Evolutionary conservation across 768 basidiomycete genomes (phyloP), one percentile per base, ranked within the genome.

Genomic region (Boletus speciosus): DNA sequence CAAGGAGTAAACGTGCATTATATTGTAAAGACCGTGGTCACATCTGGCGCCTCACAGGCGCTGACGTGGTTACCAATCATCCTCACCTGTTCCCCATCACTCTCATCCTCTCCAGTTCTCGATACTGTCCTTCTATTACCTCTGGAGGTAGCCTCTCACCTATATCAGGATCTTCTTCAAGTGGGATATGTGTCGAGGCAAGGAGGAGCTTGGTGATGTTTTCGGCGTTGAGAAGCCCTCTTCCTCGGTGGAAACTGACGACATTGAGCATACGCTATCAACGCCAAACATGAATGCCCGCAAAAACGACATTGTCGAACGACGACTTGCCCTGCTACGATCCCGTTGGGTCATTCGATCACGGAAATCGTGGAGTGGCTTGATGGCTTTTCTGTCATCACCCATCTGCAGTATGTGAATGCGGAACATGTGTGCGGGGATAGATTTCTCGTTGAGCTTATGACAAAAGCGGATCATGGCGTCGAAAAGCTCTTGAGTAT

Each of bases 401-500:
- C 65, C 65, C 57, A 66, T 61, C 47, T 66, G 65, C 42, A 66
- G 34, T 16, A 67, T 25, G 35, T 66, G 58, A 11, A 66, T 60
- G 2, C 60, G 60, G 60, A 67, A 62, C 62, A 65, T 57, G 35
- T 64, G 37, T 5, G 51, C 16, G 10, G 52, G 41, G 4, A 67
- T 40, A 6, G 23, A 2, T 46, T 49, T 39, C 15, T 3, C 41
- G 16, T 65, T 37, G 10, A 66, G 52, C 12, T 39, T 49, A 19
- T 55, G 56, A 46, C 54, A 61, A 27, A 58, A 47, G 21, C 8
- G 14, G 29, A 48, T 21, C 11, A 64, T 51, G 35, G 35, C 47
- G 10, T 62, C 32, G 16, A 52, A 4, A 16, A 66, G 49, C 6
- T 56, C 56, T 39, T 49, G 53, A 10, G 49, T 9, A 25, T 66